Base-by-base conservation (phyloP, 2,329 filamentous ascomycete genomes). In the Hypoxylon sp. region DNA sequence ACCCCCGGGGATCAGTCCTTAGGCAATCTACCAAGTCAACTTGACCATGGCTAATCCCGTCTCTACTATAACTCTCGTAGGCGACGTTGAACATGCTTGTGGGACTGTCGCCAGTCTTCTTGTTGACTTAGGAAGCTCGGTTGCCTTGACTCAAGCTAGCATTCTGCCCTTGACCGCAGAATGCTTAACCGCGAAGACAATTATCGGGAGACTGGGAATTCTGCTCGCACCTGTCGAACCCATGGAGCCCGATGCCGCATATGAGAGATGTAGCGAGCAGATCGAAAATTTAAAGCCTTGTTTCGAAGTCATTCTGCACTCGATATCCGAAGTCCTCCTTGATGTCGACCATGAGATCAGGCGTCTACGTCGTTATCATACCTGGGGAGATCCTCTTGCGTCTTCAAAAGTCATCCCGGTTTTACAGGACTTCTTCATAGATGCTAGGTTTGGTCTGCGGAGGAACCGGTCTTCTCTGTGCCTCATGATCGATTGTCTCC, bases 401-500 rank as follows among this genome's bases (percentile, higher is more conserved):
- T 61, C 65, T 19, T 66, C 67, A 9, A 67, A 70, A 46, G 39
- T 65, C 1, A 61, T 68, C 4, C 69, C 65, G 1, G 61, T 65
- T 11, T 46, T 70, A 14, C 69, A 71, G 43, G 70, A 72, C 47
- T 67, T 67, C 14, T 67, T 71, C 29, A 63, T 67, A 41, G 68
- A 70, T 27, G 64, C 65, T 6, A 70, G 53, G 14, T 63, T 60
- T 19, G 52, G 52, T 21, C 43, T 73, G 27, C 56, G 69, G 21
- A 69, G 58, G 50, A 73, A 71, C 48, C 63, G 70, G 8, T 70
- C 71, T 2, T 70, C 71, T 2, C 27, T 73, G n/a, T 67, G 47
- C 14, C 61, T 73, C 23, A 69, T 71, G 29, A 57, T 73, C 19
- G 71, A 73, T 55, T 73, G 71, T 62, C 56, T 70, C 21, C 54